Evolutionary conservation across 1,139 yeast species (phyloP).

Genomic region (Hansenula lynferdii): DNA sequence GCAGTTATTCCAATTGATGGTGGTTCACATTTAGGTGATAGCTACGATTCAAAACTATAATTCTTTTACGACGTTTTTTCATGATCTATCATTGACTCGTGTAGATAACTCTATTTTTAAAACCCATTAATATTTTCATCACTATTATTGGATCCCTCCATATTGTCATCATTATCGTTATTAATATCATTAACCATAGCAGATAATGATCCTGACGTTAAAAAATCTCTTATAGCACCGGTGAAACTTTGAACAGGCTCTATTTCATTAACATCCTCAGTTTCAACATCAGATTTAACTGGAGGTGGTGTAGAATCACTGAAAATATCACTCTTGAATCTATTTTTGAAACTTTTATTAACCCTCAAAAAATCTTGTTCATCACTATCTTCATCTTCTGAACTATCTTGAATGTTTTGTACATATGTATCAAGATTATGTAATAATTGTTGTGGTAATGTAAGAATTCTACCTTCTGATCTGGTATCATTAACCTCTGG

Average conservation of each 20-base stretch:
- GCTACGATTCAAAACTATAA: slow-evolving; percentile 1
- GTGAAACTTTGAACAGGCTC: slow-evolving; percentile 3
- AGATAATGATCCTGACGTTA: slow-evolving; percentile 8
- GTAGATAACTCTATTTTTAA: too few species aligned
- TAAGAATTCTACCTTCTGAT: slow-evolving; percentile 12
- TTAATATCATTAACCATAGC: slow-evolving; percentile 8
- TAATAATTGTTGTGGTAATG: slow-evolving; percentile 22
- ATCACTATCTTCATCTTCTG: slow-evolving; percentile 17
- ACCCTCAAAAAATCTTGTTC: slow-evolving; percentile 18
- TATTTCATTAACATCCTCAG: too few species aligned
- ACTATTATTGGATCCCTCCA: slow-evolving; percentile 8
- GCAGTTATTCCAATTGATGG: slow-evolving; percentile 75
- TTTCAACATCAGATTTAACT: too few species aligned
- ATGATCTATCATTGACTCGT: too few species aligned
- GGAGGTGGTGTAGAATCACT: slow-evolving; percentile 5
- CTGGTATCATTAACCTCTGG: too few species aligned
- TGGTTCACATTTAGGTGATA: slow-evolving; percentile 38
- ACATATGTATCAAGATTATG: slow-evolving; percentile 22
- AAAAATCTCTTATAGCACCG: slow-evolving; percentile 11
- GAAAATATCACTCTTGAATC: slow-evolving; percentile 6
- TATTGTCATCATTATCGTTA: slow-evolving; percentile 9
- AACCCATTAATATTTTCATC: slow-evolving; percentile 7
- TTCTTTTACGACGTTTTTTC: too few species aligned
- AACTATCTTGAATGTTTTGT: slow-evolving; percentile 15
- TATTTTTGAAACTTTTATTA: slow-evolving; percentile 14